These are phyloP conservation scores for Diplodia scrobiculata DNA, from an alignment of 2,329 filamentous ascomycete species.

Conservation along the genomic window DNA sequence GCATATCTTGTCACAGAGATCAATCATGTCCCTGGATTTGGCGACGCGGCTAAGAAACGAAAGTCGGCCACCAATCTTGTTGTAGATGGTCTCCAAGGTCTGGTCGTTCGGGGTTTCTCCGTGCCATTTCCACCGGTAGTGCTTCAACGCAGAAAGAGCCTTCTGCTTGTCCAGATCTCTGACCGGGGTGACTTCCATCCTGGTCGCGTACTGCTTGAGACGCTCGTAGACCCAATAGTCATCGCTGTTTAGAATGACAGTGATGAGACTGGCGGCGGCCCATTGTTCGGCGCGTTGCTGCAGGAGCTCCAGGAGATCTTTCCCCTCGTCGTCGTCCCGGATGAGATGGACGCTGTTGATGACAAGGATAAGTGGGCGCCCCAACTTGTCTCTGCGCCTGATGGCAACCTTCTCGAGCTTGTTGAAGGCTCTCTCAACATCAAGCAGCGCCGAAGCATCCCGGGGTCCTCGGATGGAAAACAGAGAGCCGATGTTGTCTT, in stretches of 20 bases:
- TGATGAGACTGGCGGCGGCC: conserved; percentile 89
- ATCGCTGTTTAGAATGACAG: conserved; percentile 91
- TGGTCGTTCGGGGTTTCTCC: conserved; percentile 58
- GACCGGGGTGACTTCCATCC: conserved; percentile 91
- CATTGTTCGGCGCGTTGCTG: conserved; percentile 96
- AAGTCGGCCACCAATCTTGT: conserved; percentile 81
- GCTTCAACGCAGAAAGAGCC: conserved; percentile 73
- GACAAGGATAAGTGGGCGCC: conserved; percentile 81
- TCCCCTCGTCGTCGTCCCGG: conserved; percentile 88
- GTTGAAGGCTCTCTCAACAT: conserved; percentile 96
- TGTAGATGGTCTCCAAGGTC: conserved; percentile 75
- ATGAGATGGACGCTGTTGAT: conserved; percentile 93
- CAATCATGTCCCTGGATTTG: conserved; percentile 78
- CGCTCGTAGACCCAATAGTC: conserved; percentile 99
- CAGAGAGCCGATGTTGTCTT: conserved; percentile 95
- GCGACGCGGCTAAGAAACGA: conserved; percentile 88
- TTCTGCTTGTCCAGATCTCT: conserved; percentile 77
- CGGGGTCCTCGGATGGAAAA: conserved; percentile 92
- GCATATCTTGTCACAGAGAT: conserved; percentile 72
- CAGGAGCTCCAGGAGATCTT: conserved; percentile 87
- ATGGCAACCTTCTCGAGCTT: conserved; percentile 96
- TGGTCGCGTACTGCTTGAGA: conserved; percentile 85
- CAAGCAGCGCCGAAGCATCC: conserved; percentile 86
- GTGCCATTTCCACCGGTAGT: conserved; percentile 80
- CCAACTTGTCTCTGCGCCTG: conserved; percentile 61